A percentile compares a stretch with the other conserved stretches of the same genome.
phyloP scores from a whole-genome alignment of 768 basidiomycete genomes.

The Leccinum uliginosum region DNA sequence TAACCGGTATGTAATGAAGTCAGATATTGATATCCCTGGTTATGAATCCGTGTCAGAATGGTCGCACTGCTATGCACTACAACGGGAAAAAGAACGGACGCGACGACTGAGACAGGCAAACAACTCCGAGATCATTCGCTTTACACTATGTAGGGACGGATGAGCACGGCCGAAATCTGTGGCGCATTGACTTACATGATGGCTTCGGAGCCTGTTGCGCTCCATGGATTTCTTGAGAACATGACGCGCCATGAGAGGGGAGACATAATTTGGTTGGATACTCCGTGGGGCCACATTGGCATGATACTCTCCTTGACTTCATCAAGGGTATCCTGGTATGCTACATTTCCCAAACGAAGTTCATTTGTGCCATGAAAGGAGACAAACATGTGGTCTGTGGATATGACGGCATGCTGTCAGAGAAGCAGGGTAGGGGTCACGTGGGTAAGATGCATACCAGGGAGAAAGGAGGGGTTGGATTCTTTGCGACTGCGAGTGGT shows the following conservation, averaged over 20 bases:
- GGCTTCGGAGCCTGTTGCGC: slow-evolving; percentile 48
- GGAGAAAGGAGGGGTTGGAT: slow-evolving; percentile 33
- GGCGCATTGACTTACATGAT: slow-evolving; percentile 38
- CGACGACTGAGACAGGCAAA: slow-evolving; percentile 57
- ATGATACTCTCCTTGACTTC: slow-evolving; percentile 56
- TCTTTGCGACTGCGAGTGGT: slow-evolving; percentile 33
- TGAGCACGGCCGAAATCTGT: slow-evolving; percentile 3
- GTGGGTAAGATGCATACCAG: slow-evolving; percentile 19
- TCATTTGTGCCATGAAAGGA: slow-evolving; percentile 65
- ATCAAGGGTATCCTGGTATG: slow-evolving; percentile 51
- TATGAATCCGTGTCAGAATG: slow-evolving; percentile 4
- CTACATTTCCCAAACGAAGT: slow-evolving; percentile 43
- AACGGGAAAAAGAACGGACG: slow-evolving; percentile 35
- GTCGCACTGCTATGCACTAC: slow-evolving; percentile 1
- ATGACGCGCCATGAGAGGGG: slow-evolving; percentile 52
- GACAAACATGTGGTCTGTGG: slow-evolving; percentile 67
- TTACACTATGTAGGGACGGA: slow-evolving; percentile 41
- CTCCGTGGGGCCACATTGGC: slow-evolving; percentile 65
- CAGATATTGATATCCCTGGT: slow-evolving; percentile 69
- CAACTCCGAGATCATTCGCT: slow-evolving; percentile 54
- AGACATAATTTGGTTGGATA: slow-evolving; percentile 39
- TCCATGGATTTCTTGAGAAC: slow-evolving; percentile 69
- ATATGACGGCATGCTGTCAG: slow-evolving; percentile 22
- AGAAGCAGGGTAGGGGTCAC: slow-evolving; percentile 10
- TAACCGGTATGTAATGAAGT: slow-evolving; percentile 56